A percentile compares a stretch with the other conserved stretches of the same genome.
Evolutionary conservation across 768 basidiomycete species (phyloP).

Genomic region (Sutorius australiensis): DNA sequence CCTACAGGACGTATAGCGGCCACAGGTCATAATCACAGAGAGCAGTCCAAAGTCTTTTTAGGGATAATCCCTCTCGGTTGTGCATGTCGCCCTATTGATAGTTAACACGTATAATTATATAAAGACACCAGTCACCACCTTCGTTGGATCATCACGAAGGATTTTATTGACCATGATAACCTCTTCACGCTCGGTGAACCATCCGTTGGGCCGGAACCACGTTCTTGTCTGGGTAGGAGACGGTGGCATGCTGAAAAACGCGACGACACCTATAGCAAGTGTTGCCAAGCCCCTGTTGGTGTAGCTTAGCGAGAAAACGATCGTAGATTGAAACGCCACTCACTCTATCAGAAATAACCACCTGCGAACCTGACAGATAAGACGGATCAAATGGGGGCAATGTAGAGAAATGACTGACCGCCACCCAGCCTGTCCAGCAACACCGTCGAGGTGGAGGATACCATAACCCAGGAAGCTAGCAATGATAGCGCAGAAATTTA

Average conservation of each 20-base stretch:
- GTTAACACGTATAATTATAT: neutral
- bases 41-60: conserved; percentile 49
- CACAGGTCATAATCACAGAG: conserved; percentile 62
- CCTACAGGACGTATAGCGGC: conserved; percentile 56
- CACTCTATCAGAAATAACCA: conserved; percentile 39
- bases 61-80: conserved; percentile 57
- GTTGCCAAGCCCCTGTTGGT: conserved; percentile 35
- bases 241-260: conserved; percentile 59
- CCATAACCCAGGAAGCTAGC: conserved; percentile 65
- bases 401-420: conserved; percentile 26
- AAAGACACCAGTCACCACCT: conserved; percentile 27
- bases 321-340: neutral
- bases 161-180: conserved; percentile 56
- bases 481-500: conserved; percentile 51
- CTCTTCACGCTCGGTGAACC: conserved; percentile 63
- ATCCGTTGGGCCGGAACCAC: conserved; percentile 57
- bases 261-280: conserved; percentile 46
- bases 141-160: conserved; percentile 61
- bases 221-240: conserved; percentile 57
- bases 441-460: conserved; percentile 36
- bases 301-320: neutral
- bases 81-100: conserved; percentile 49
- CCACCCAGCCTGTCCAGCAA: conserved; percentile 15
- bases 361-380: conserved; percentile 12
- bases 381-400: neutral